A percentile compares a stretch with the other conserved stretches of the same genome.
Evolutionary conservation across 225 moss, liverwort and hornwort species (phyloP).

Genomic region (Thuidium tamariscinum): DNA sequence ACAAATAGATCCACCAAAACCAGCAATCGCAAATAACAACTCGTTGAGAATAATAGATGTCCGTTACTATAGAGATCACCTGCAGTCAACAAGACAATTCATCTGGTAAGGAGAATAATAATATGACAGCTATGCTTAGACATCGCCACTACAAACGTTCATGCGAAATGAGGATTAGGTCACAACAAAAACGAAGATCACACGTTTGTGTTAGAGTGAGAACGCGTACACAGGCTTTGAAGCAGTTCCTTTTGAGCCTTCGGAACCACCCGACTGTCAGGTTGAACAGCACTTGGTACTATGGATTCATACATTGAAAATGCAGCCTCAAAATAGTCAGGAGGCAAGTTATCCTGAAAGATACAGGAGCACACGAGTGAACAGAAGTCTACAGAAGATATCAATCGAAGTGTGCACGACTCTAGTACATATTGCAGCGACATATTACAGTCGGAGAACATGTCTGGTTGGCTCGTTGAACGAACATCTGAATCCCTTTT

Average conservation of each 20-base stretch:
- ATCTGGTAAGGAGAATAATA: neutral
- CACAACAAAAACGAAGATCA: neutral
- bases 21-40: constrained; percentile 62
- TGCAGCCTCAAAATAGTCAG: constrained; percentile 64
- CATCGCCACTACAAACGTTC: neutral
- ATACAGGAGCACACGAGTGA: neutral
- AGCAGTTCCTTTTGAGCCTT: constrained; percentile 91
- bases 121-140: neutral
- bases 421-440: neutral
- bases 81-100: constrained; percentile 10
- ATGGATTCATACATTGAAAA: constrained; percentile 81
- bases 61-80: constrained; percentile 62
- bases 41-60: constrained; percentile 55
- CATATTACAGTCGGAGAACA: neutral
- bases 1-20: constrained; percentile 74
- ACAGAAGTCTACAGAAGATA: neutral
- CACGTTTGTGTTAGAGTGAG: neutral
- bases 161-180: neutral
- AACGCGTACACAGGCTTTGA: constrained; percentile 55
- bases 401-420: neutral
- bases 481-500: neutral
- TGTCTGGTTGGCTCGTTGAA: neutral
- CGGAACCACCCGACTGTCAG: constrained; percentile 47
- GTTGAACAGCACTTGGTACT: constrained; percentile 30
- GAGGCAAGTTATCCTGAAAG: constrained; percentile 42